phyloP scores from a whole-genome alignment of 768 basidiomycete species.

The Xerocomellus dryophilus region DNA sequence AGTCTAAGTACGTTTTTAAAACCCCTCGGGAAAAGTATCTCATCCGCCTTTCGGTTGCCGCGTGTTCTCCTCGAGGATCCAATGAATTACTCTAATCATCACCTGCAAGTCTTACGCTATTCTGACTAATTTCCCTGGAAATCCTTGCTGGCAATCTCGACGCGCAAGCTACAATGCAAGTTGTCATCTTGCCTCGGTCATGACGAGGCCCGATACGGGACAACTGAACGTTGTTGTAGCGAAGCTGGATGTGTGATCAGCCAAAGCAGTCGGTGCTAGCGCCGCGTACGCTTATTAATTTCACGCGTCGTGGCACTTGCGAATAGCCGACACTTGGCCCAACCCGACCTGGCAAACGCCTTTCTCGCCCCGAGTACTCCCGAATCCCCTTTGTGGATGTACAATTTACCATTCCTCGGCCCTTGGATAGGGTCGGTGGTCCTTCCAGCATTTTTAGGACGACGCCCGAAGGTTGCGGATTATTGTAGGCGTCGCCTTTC shows the following conservation, averaged over 20 bases:
- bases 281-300: not conserved
- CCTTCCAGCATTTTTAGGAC: constrained; percentile 2
- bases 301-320: not conserved
- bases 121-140: constrained; percentile 4
- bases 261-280: not conserved
- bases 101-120: constrained; percentile 16
- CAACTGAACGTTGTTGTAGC: not conserved
- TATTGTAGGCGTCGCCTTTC: constrained; percentile 6
- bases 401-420: not conserved
- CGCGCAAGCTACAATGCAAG: not conserved
- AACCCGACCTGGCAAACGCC: not conserved
- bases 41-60: constrained; percentile 15
- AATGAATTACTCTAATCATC: constrained; percentile 13
- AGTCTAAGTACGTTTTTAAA: not conserved
- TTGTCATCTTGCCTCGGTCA: not conserved
- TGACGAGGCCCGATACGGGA: not conserved
- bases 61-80: constrained; percentile 23
- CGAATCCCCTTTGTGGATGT: not conserved
- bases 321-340: constrained; percentile 8
- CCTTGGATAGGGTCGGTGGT: not conserved
- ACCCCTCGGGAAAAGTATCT: not conserved
- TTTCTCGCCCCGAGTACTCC: constrained; percentile 4
- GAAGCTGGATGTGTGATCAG: constrained; percentile 3
- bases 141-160: not conserved
- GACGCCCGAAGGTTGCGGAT: not conserved